Conservation (phyloP, 371 early-diverging fungal genomes). For the Mucor circinelloides region DNA sequence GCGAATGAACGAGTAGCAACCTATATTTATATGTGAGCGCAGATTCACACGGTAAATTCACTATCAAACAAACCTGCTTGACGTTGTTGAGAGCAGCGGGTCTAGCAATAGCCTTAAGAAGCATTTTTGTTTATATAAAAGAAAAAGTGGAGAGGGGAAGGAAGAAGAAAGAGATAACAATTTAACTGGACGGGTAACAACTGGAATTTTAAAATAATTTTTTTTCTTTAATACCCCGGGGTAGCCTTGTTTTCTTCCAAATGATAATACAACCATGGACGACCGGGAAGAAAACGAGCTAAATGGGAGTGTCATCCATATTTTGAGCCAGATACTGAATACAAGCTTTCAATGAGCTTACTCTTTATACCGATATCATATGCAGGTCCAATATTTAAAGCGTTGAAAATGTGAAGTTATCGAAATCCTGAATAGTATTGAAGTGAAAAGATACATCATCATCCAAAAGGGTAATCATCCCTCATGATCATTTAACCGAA, state of each 20-base stretch:
- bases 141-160: constrained; percentile 7
- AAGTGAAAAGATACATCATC: too few species aligned
- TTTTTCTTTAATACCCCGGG: constrained; percentile 12
- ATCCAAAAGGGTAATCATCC: too few species aligned
- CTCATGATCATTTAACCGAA: too few species aligned
- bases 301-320: background rate
- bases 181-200: constrained; percentile 6
- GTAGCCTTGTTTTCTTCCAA: constrained; percentile 11
- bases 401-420: too few species aligned
- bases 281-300: background rate
- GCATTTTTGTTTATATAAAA: constrained; percentile 22
- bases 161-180: constrained; percentile 8
- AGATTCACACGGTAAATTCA: background rate
- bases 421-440: too few species aligned
- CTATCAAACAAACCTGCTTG: constrained; percentile 21
- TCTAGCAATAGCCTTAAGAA: constrained; percentile 32
- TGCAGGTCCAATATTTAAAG: too few species aligned
- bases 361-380: too few species aligned
- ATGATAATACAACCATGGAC: background rate
- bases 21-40: background rate
- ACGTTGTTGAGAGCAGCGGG: constrained; percentile 25
- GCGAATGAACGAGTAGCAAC: constrained; percentile 38
- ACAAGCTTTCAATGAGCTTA: too few species aligned
- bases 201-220: constrained; percentile 10
- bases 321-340: too few species aligned